Conservation (phyloP, 2,329 filamentous ascomycete species). For the Botrytis pseudocinerea region DNA sequence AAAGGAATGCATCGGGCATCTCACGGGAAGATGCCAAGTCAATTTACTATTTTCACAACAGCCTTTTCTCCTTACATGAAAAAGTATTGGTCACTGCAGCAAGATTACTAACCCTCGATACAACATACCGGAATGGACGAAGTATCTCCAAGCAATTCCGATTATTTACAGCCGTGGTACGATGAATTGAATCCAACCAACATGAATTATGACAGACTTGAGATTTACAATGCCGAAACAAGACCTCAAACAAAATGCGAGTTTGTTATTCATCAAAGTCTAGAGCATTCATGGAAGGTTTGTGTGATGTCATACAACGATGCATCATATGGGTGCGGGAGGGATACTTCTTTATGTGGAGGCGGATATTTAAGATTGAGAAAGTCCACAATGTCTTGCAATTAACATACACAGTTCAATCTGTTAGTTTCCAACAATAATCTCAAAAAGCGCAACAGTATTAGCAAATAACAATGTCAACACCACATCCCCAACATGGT, state of each 20-base stretch:
- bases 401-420: neutral
- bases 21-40: neutral
- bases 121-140: neutral
- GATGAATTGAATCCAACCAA: neutral
- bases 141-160: neutral
- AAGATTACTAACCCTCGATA: neutral
- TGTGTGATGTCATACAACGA: neutral
- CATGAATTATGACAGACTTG: neutral
- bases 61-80: neutral
- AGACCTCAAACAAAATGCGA: neutral
- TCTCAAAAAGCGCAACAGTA: too few species aligned
- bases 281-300: neutral
- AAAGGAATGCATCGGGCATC: neutral
- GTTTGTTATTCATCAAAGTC: constrained; percentile 1
- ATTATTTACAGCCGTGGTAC: neutral
- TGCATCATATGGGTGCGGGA: neutral
- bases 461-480: neutral
- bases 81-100: neutral
- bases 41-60: neutral
- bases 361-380: neutral
- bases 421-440: neutral
- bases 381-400: neutral
- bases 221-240: neutral
- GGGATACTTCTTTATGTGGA: neutral
- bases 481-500: constrained; percentile 5